Evolutionary conservation across 2,329 filamentous ascomycete species (phyloP).

Genomic region (Xylariaceae sp.): DNA sequence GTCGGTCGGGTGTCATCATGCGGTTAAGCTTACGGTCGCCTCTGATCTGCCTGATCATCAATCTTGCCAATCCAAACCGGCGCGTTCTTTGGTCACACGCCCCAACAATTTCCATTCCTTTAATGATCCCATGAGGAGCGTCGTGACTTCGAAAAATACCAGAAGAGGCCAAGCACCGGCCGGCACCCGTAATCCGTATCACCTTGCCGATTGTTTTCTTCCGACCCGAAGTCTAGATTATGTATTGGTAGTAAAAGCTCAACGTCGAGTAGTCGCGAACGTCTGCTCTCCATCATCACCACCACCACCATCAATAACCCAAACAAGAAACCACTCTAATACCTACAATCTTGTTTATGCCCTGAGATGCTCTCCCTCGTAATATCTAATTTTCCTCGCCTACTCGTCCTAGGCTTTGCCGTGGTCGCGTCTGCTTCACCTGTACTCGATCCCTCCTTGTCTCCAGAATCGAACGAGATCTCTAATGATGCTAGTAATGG

Average conservation of each 20-base stretch:
- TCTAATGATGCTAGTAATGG: constrained; percentile 17
- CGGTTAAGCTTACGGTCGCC: neutral
- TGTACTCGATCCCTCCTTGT: constrained; percentile 10
- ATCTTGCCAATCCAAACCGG: neutral
- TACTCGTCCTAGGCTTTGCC: constrained; percentile 11
- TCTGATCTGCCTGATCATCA: neutral
- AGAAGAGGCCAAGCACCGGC: neutral
- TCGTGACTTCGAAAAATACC: neutral
- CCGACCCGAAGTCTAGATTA: no score
- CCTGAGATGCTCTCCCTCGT: constrained; percentile 15
- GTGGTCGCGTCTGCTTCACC: constrained; percentile 17
- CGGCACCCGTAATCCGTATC: no score
- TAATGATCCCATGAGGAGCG: neutral
- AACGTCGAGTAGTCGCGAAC: constrained; percentile 3
- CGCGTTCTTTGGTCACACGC: neutral
- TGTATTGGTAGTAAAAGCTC: no score
- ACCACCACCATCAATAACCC: neutral
- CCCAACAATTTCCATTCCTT: neutral
- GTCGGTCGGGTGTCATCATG: neutral
- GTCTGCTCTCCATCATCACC: constrained; percentile 1
- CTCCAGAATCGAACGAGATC: constrained; percentile 7
- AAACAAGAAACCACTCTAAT: neutral
- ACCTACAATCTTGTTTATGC: constrained; percentile 1
- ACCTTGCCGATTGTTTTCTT: no score
- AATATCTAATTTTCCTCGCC: constrained; percentile 9